These are phyloP conservation scores for Triglochin maritima DNA, from an alignment of 106 monocot species.

Conservation along the genomic window DNA sequence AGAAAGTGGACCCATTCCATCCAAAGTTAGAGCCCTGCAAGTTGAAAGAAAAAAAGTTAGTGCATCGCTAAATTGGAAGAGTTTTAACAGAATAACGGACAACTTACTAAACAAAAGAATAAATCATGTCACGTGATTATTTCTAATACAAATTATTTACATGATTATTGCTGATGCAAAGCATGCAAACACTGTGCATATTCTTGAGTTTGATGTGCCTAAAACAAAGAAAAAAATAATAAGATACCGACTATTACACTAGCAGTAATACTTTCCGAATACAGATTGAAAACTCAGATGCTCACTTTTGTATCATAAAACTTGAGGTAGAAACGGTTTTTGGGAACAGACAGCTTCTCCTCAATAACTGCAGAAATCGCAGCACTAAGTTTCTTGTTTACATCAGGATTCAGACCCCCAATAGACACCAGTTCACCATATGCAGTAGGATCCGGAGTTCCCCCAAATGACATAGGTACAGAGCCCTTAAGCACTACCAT, in stretches of 20 bases:
- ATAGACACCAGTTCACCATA: slow-evolving; percentile 92
- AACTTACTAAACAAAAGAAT: neutral
- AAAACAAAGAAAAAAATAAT: slow-evolving; percentile 14
- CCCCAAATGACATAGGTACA: slow-evolving; percentile 75
- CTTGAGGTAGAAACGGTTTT: slow-evolving; percentile 45
- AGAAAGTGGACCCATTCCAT: slow-evolving; percentile 68
- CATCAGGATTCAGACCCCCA: slow-evolving; percentile 59
- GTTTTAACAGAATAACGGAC: neutral
- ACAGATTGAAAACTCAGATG: neutral
- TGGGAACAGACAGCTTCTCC: slow-evolving; percentile 63
- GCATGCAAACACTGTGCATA: slow-evolving; percentile 33
- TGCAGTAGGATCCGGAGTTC: slow-evolving; percentile 65
- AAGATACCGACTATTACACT: neutral
- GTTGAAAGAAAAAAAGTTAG: neutral
- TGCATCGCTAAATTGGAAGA: neutral
- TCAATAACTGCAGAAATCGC: slow-evolving; percentile 59
- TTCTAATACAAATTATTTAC: slow-evolving; percentile 13
- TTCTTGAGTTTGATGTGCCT: slow-evolving; percentile 24
- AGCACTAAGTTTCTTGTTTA: slow-evolving; percentile 81
- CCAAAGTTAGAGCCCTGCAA: slow-evolving; percentile 66
- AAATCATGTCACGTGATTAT: neutral
- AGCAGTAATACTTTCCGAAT: neutral
- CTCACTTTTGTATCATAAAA: slow-evolving; percentile 51
- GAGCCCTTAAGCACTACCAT: slow-evolving; percentile 93
- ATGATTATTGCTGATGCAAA: slow-evolving; percentile 36